These are phyloP conservation scores for Microstegium vimineum DNA, from an alignment of 176 grass and related monocot genomes.

Conservation along the genomic window DNA sequence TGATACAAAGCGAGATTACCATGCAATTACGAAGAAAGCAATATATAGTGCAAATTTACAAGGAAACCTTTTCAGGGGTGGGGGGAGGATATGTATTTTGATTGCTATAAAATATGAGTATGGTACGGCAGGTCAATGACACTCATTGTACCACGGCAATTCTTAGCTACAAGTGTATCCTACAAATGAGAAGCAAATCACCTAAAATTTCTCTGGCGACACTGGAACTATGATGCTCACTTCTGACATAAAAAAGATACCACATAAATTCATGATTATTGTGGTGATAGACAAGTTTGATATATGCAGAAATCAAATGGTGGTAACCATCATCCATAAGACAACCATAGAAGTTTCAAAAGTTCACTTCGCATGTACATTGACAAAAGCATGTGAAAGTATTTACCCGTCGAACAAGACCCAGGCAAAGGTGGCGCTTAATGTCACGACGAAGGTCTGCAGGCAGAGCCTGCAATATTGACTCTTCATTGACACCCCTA, in stretches of 20 bases:
- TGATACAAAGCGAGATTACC: not conserved
- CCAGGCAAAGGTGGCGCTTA: constrained; percentile 88
- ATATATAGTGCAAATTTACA: not conserved
- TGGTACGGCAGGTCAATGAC: no score
- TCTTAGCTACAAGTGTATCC: not conserved
- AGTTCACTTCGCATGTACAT: not conserved
- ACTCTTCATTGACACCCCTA: constrained; percentile 91
- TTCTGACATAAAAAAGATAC: not conserved
- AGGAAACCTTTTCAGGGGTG: no score
- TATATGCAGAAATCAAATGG: not conserved
- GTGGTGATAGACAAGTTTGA: not conserved
- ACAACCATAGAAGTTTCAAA: not conserved
- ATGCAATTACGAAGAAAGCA: not conserved
- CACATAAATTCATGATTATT: not conserved
- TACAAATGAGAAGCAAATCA: not conserved
- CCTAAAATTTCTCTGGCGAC: not conserved
- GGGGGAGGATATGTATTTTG: not conserved
- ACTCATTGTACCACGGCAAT: not conserved
- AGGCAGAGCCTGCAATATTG: constrained; percentile 71
- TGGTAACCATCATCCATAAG: not conserved
- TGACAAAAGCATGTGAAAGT: constrained; percentile 2
- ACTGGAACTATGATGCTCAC: not conserved
- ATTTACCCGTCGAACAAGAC: constrained; percentile 91
- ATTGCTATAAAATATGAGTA: not conserved
- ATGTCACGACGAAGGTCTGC: constrained; percentile 88